Base-by-base conservation (phyloP, 2,329 filamentous ascomycete genomes). In the Trichoderma afroharzianum region DNA sequence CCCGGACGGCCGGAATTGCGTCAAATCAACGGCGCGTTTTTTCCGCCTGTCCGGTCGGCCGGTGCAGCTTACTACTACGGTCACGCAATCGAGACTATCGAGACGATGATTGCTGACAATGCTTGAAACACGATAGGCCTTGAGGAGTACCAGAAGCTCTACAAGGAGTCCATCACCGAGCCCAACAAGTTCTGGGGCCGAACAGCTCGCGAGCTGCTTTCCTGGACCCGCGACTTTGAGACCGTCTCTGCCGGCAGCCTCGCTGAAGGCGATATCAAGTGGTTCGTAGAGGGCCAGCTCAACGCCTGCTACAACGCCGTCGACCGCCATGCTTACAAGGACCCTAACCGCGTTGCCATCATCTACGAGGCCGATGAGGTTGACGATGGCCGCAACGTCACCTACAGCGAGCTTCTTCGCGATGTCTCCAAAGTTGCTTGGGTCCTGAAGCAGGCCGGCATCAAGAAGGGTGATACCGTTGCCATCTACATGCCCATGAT, bases 401-500 rank as follows among this genome's bases (percentile, higher is more conserved):
- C 93, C 75, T 99, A 98, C 78, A 89, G 92, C 77, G 95, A 99
- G 87, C 92, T 99, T 67, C 89, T 98, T 73, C 91, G 94, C 74
- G 90, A 99, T 82, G 95, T 99, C 66, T 98, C 92, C 78, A 92
- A 90, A 82, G 90, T 94, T 18, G 92, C 96, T 58, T 94, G 93
- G 85, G 92, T 93, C 28, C 88, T 99, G 76, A 97, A 95, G 87
- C 89, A 95, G 85, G 96, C 97, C 90, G 96, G 96, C 74, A 95
- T 99, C 73, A 91, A 92, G 85, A 98, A 98, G 87, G 96, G 96
- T 70, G 96, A 99, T 83, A 97, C 95, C 5, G 95, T 99, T 71
- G 96, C 94, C 74, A 93, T 99, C 76, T 99, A 99, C 86, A 85
- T 99, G 75, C 96, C 96, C 81, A 99, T 99, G 96, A 97, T 99